A percentile compares a stretch with the other conserved stretches of the same genome.
Evolutionary conservation across 2,329 filamentous ascomycete species (phyloP).

Genomic region (Didymella pinodella): DNA sequence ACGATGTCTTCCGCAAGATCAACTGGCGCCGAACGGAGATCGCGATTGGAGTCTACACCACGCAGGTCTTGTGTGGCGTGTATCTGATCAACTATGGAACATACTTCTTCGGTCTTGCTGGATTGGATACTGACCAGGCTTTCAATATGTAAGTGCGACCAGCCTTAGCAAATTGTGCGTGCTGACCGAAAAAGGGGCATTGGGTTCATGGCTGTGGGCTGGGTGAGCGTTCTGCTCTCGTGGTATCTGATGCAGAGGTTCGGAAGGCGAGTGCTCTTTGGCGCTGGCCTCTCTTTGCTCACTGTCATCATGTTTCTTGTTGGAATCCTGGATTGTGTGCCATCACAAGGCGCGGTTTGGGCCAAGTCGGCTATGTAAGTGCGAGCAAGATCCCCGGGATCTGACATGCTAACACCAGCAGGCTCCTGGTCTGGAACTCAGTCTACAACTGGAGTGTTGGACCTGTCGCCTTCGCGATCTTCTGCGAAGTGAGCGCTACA

Average conservation of each 20-base stretch:
- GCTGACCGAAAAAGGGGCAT: slow-evolving; percentile 34
- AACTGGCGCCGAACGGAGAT: slow-evolving; percentile 80
- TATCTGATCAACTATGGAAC: slow-evolving; percentile 53
- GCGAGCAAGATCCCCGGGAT: background rate
- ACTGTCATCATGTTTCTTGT: slow-evolving; percentile 76
- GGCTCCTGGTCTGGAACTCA: slow-evolving; percentile 49
- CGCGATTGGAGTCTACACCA: slow-evolving; percentile 57
- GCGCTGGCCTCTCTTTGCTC: slow-evolving; percentile 62
- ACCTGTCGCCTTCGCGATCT: slow-evolving; percentile 84
- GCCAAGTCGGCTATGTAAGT: slow-evolving; percentile 47
- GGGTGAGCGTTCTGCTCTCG: slow-evolving; percentile 77
- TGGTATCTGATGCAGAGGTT: slow-evolving; percentile 80
- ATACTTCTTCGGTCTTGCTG: slow-evolving; percentile 55
- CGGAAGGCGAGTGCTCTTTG: slow-evolving; percentile 76
- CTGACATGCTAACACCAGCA: slow-evolving; percentile 1
- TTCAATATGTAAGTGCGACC: slow-evolving; percentile 44
- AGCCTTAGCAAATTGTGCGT: too few species aligned
- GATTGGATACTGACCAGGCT: slow-evolving; percentile 46
- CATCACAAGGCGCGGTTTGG: slow-evolving; percentile 46
- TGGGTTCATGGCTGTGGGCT: slow-evolving; percentile 69
- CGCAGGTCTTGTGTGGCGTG: slow-evolving; percentile 54
- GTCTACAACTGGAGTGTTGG: slow-evolving; percentile 85
- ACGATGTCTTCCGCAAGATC: slow-evolving; percentile 74
- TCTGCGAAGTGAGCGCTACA: slow-evolving; percentile 79
- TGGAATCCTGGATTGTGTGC: slow-evolving; percentile 75